Conservation (phyloP, 208 protist genomes). For the Leptomonas pyrrhocoris region DNA sequence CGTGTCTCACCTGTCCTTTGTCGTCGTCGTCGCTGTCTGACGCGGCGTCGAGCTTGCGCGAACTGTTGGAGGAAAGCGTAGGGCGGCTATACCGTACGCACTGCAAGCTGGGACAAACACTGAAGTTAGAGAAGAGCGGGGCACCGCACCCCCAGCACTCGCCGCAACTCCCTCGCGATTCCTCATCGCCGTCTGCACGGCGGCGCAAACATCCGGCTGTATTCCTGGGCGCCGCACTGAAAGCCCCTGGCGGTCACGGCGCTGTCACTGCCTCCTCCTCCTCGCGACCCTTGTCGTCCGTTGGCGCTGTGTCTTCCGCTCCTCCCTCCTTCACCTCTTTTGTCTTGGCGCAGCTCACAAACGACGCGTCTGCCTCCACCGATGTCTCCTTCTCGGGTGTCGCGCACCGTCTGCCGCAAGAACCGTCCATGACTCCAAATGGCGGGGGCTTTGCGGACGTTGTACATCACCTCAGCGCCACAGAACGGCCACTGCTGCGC, state of each 20-base stretch:
- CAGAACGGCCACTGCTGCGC: slow-evolving; percentile 25
- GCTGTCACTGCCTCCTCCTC: too few species aligned
- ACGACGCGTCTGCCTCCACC: background rate
- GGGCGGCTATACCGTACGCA: slow-evolving; percentile 23
- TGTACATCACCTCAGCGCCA: slow-evolving; percentile 23
- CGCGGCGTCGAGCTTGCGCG: background rate
- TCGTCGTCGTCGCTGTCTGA: slow-evolving; percentile 1
- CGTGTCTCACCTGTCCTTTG: background rate
- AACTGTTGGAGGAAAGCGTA: slow-evolving; percentile 3
- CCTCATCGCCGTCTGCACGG: background rate
- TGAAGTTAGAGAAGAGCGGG: slow-evolving; percentile 8
- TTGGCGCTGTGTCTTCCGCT: background rate
- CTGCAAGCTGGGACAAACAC: slow-evolving; percentile 15
- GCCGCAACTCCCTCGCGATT: background rate
- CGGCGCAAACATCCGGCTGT: slow-evolving; percentile 9
- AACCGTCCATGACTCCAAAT: background rate
- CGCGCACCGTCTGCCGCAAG: background rate
- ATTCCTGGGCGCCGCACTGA: slow-evolving; percentile 27
- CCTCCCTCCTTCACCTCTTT: slow-evolving; percentile 18
- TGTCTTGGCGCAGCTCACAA: slow-evolving; percentile 17
- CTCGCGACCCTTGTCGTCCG: background rate
- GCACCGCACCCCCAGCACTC: background rate
- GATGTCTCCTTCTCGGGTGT: background rate
- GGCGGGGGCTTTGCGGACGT: slow-evolving; percentile 3
- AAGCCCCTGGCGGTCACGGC: background rate